phyloP scores from a whole-genome alignment of 345 rosid genomes.

The Syzygium aromaticum region DNA sequence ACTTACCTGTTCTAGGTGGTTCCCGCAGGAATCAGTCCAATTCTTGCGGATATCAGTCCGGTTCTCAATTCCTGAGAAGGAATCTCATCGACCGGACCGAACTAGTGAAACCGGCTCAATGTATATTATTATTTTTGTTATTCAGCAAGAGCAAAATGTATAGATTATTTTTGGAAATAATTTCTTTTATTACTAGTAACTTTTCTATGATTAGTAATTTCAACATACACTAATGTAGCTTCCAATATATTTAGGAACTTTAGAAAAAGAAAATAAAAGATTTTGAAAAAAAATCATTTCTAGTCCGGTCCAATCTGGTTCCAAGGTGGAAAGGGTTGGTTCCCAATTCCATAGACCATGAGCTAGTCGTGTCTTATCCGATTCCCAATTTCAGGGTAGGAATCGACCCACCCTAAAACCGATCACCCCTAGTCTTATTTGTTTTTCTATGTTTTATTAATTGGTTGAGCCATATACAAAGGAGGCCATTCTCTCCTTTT shows the following conservation, averaged over 20 bases:
- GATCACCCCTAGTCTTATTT: neutral
- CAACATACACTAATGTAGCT: too few relatives aligned
- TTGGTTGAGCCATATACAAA: neutral
- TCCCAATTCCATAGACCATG: neutral
- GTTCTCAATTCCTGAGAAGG: neutral
- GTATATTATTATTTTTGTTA: neutral
- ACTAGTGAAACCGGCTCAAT: neutral
- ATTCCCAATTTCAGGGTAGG: fast-evolving
- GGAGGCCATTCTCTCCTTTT: neutral
- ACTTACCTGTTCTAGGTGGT: fast-evolving
- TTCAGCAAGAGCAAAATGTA: neutral
- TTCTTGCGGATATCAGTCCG: too few relatives aligned
- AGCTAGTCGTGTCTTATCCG: too few relatives aligned
- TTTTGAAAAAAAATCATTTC: too few relatives aligned
- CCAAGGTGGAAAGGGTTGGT: neutral
- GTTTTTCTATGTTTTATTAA: neutral
- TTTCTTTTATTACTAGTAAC: neutral
- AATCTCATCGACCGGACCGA: neutral
- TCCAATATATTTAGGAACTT: too few relatives aligned
- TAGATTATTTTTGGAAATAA: neutral
- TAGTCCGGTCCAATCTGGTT: fast-evolving
- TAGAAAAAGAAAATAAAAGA: too few relatives aligned
- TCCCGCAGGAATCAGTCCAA: fast-evolving
- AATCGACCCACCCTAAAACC: neutral
- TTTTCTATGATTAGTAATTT: too few relatives aligned